These are phyloP conservation scores for Phalaenopsis hybrid DNA, from an alignment of 116 monocot genomes.

Conservation along the genomic window DNA sequence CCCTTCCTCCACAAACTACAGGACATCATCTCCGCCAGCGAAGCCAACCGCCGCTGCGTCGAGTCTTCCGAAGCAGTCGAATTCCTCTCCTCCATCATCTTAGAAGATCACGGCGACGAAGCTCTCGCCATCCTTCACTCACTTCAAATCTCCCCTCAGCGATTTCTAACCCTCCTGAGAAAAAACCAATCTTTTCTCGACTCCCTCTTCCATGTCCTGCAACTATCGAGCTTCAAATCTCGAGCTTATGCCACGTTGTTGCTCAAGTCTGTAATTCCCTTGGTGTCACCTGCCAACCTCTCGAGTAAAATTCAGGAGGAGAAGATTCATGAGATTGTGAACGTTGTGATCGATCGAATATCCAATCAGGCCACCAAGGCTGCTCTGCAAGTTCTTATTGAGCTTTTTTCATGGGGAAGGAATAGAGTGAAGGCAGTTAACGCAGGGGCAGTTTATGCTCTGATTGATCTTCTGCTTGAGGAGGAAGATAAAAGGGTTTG, in stretches of 20 bases:
- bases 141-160: slow-evolving; percentile 33
- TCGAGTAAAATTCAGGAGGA: not conserved
- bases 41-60: slow-evolving; percentile 30
- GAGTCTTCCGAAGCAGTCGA: slow-evolving; percentile 31
- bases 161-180: slow-evolving; percentile 18
- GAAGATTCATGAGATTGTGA: slow-evolving; percentile 34
- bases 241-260: slow-evolving; percentile 31
- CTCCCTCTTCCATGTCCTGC: slow-evolving; percentile 18
- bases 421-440: slow-evolving; percentile 31
- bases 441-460: slow-evolving; percentile 31
- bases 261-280: slow-evolving; percentile 23
- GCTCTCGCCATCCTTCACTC: slow-evolving; percentile 34
- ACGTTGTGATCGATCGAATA: slow-evolving; percentile 32
- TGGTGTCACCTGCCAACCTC: slow-evolving; percentile 15
- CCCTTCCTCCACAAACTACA: slow-evolving; percentile 20
- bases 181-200: slow-evolving; percentile 17
- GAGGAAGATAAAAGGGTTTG: slow-evolving; percentile 14
- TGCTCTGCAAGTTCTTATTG: slow-evolving; percentile 28
- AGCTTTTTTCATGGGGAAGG: slow-evolving; percentile 26
- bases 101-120: slow-evolving; percentile 17
- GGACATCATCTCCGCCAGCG: slow-evolving; percentile 35
- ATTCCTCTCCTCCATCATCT: slow-evolving; percentile 31
- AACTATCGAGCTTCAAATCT: slow-evolving; percentile 17
- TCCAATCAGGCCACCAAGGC: slow-evolving; percentile 37
- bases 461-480: slow-evolving; percentile 44